Conservation (phyloP, 371 early-diverging fungal species). For the Rhizopus sp. region DNA sequence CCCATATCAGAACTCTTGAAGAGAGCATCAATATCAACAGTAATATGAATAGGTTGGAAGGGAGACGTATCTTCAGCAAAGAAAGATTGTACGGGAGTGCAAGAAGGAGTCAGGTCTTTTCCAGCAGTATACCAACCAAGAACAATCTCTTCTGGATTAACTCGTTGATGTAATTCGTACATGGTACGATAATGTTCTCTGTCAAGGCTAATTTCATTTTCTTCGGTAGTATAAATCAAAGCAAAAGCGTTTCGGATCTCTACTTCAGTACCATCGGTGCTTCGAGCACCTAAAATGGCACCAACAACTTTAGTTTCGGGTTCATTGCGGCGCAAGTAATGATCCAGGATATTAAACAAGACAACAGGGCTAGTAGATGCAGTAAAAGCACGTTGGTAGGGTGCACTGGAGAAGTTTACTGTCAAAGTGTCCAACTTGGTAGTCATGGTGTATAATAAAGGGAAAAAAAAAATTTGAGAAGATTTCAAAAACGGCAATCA, state of each 20-base stretch:
- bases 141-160: constrained; percentile 87
- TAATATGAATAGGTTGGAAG: constrained; percentile 82
- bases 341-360: constrained; percentile 90
- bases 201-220: constrained; percentile 74
- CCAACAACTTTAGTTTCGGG: constrained; percentile 86
- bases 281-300: constrained; percentile 82
- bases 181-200: constrained; percentile 87
- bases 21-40: constrained; percentile 81
- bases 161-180: constrained; percentile 85
- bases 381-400: constrained; percentile 61
- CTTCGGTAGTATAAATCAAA: constrained; percentile 74
- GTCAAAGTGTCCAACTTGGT: constrained; percentile 41
- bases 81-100: constrained; percentile 85
- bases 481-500: background rate
- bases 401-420: constrained; percentile 45
- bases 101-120: constrained; percentile 68
- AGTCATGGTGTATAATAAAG: constrained; percentile 27
- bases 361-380: constrained; percentile 82
- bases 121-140: constrained; percentile 95
- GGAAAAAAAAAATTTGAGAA: constrained; percentile 11
- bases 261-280: constrained; percentile 83
- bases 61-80: constrained; percentile 83
- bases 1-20: constrained; percentile 69
- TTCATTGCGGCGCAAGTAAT: constrained; percentile 85
- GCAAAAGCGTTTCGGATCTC: constrained; percentile 91